A percentile compares a stretch with the other conserved stretches of the same genome.
These are phyloP conservation scores for Hypomontagnella monticulosa DNA, from an alignment of 495 filamentous ascomycete genomes.

Conservation along the genomic window DNA sequence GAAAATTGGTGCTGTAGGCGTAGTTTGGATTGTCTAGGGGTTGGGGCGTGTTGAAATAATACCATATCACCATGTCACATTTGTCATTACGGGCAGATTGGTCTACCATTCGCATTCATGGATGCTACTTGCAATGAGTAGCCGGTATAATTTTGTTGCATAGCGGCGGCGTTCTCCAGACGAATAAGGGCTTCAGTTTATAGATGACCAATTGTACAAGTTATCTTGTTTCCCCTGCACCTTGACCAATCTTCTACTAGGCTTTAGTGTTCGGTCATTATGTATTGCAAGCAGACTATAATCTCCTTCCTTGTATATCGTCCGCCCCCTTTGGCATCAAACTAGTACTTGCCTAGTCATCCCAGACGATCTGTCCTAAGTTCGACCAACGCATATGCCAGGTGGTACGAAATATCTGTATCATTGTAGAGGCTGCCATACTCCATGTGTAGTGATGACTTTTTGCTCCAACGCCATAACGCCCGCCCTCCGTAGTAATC, in stretches of 20 bases:
- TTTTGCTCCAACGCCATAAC: conserved; percentile 6
- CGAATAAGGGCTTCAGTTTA: conserved; percentile 3
- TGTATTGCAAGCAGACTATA: background rate
- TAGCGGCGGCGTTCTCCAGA: conserved; percentile 38
- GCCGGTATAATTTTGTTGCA: conserved; percentile 26
- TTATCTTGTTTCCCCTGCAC: conserved; percentile 2
- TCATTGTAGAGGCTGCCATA: background rate
- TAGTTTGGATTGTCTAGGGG: conserved; percentile 5
- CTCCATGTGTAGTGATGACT: background rate
- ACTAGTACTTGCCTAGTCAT: too few species aligned
- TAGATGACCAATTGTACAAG: conserved; percentile 35
- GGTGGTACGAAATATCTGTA: background rate
- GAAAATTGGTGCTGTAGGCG: conserved; percentile 1
- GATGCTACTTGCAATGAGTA: conserved; percentile 18
- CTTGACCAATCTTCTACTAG: background rate
- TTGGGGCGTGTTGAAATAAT: background rate
- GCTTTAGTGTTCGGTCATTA: background rate
- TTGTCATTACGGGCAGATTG: conserved; percentile 19
- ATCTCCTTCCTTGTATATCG: background rate
- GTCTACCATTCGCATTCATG: conserved; percentile 12
- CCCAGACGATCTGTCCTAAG: too few species aligned
- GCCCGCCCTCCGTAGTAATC: background rate
- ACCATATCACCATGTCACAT: background rate
- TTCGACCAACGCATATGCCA: background rate
- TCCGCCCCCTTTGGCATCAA: too few species aligned